Conservation (phyloP, 1,284 basidiomycete species). For the Apiotrichum laibachii region DNA sequence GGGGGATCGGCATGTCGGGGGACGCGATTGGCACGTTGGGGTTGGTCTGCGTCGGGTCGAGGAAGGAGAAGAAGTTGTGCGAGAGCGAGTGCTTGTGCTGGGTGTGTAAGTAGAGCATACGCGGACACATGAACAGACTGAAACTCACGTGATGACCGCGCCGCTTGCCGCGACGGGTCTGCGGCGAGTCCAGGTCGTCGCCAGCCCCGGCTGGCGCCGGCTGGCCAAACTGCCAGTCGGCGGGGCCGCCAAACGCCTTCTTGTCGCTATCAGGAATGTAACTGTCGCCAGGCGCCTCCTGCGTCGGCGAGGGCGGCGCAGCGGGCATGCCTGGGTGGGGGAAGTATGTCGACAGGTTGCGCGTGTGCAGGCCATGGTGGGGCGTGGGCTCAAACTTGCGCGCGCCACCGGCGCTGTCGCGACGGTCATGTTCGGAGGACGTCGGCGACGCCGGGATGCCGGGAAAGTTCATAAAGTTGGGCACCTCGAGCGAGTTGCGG, state of each 20-base stretch:
- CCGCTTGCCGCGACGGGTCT: constrained; percentile 54
- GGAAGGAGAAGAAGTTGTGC: constrained; percentile 87
- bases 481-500: constrained; percentile 14
- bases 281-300: constrained; percentile 24
- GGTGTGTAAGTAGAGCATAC: not conserved
- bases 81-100: constrained; percentile 86
- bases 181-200: constrained; percentile 22
- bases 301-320: constrained; percentile 17
- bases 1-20: not conserved
- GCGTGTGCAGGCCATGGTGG: constrained; percentile 65
- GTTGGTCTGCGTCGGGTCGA: constrained; percentile 59
- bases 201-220: constrained; percentile 17
- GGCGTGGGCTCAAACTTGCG: constrained; percentile 35
- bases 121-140: not conserved
- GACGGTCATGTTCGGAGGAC: not conserved
- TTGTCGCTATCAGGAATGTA: constrained; percentile 25
- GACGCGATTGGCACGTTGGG: constrained; percentile 23
- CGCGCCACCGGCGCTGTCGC: not conserved
- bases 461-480: not conserved
- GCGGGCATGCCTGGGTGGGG: constrained; percentile 66
- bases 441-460: not conserved
- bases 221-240: constrained; percentile 34
- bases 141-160: constrained; percentile 68
- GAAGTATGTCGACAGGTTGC: constrained; percentile 87
- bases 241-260: constrained; percentile 32